A percentile compares a stretch with the other conserved stretches of the same genome.
Conservation (phyloP, 805 yeast genomes). For the Saccharomycopsis schoenii region DNA sequence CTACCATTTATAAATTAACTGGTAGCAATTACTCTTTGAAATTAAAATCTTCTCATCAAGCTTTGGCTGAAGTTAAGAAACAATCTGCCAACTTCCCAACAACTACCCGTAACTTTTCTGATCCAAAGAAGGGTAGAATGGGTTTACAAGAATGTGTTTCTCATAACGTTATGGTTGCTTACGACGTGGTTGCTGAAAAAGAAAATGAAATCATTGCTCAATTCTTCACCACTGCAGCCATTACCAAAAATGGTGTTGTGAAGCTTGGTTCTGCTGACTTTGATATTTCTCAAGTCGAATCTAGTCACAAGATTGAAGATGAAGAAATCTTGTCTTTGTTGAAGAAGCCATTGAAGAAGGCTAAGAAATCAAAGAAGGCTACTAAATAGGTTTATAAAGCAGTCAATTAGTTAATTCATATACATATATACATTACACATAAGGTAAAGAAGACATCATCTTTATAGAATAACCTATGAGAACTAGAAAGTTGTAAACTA, state of each 20-base stretch:
- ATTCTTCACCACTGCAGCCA: constrained; percentile 63
- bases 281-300: constrained; percentile 36
- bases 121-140: constrained; percentile 61
- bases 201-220: constrained; percentile 60
- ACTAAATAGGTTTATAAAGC: background rate
- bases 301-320: constrained; percentile 46
- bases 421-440: background rate
- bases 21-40: constrained; percentile 60
- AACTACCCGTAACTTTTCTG: constrained; percentile 53
- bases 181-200: constrained; percentile 60
- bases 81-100: constrained; percentile 62
- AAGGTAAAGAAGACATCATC: too few species aligned
- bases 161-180: constrained; percentile 58
- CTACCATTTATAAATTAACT: constrained; percentile 64
- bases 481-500: too few species aligned
- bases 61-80: constrained; percentile 56
- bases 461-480: too few species aligned
- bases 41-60: constrained; percentile 59
- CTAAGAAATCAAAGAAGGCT: constrained; percentile 15
- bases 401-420: too few species aligned
- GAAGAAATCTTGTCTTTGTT: constrained; percentile 28
- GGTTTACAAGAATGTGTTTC: constrained; percentile 64
- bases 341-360: constrained; percentile 16
- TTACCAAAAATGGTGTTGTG: constrained; percentile 64
- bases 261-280: constrained; percentile 51